Percentiles rank a stretch among this genome's conserved stretches.
These are phyloP conservation scores for Barbarea vulgaris DNA, from an alignment of 345 rosid genomes.

Conservation along the genomic window DNA sequence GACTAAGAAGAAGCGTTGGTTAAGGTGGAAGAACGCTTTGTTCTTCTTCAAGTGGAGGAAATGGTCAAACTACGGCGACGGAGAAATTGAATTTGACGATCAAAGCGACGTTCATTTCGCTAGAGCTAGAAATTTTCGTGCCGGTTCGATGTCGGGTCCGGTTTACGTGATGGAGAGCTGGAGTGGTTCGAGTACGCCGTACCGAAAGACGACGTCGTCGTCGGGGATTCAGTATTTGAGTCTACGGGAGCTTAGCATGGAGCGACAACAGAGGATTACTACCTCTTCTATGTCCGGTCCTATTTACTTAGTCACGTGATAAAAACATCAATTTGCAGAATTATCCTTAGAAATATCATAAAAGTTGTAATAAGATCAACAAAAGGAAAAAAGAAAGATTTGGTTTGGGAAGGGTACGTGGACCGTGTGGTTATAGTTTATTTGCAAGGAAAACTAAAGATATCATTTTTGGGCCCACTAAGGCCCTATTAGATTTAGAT, in stretches of 20 bases:
- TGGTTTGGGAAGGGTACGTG: not conserved
- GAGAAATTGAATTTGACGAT: not conserved
- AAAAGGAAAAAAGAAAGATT: not conserved
- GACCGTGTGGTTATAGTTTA: conserved; percentile 1
- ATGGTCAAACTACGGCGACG: conserved; percentile 35
- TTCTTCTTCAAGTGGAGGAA: conserved; percentile 62
- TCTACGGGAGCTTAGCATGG: conserved; percentile 79
- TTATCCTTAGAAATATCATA: not conserved
- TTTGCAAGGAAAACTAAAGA: too few species aligned
- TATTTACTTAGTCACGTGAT: conserved; percentile 61
- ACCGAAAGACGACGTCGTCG: conserved; percentile 49
- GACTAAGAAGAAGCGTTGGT: conserved; percentile 48
- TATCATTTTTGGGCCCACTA: too few species aligned
- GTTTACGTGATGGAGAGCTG: conserved; percentile 70
- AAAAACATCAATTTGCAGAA: not conserved
- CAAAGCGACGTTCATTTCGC: conserved; percentile 51
- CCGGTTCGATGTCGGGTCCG: conserved; percentile 69
- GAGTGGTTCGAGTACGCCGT: conserved; percentile 67
- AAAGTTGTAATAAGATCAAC: not conserved
- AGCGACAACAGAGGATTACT: conserved; percentile 54
- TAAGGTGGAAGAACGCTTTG: conserved; percentile 65
- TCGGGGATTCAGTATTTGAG: conserved; percentile 64
- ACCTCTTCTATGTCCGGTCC: conserved; percentile 55
- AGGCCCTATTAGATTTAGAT: too few species aligned
- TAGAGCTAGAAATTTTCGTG: conserved; percentile 55